Evolutionary conservation across 495 filamentous ascomycete genomes (phyloP), one percentile per base, ranked within the genome.

Genomic region (Penicillium roqueforti): DNA sequence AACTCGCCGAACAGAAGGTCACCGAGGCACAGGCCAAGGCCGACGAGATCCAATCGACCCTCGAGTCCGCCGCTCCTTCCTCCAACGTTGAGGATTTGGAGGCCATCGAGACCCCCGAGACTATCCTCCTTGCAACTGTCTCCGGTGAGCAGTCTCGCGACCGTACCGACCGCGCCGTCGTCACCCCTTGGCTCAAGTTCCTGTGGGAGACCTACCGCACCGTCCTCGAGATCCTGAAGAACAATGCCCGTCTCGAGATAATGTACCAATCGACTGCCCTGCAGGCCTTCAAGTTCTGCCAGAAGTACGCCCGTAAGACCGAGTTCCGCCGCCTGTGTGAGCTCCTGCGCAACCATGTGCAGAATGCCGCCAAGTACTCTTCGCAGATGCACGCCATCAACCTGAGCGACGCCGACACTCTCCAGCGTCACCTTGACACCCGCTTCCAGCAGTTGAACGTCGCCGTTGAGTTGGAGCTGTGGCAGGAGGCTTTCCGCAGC

Each of bases 201-300:
- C 80, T 98, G 53, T 98, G 93, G 93, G 95, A 98, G 76, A 96
- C 93, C n/a, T 98, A 98, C 75, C 90, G 93, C 34, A 98, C 93
- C 48, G 93, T 98, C 34, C 81, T 98, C 60, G 93, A 98, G 63
- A 97, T 98, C 66, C 80, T 98, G 59, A 89, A 96, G 76, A 98
- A 98, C 80, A 98, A 98, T 80, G 95, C 93, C 32, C 87, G 93
- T 34, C 79, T 98, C 34, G 93, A 98, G 78, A 82, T 95, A 34
- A 95, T 97, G 80, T 98, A 98, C 75, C 93, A 98, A 81, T 88
- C 86, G 68, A 97, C 95, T 43, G 95, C 93, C 53, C 87, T 95
- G 67, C 95, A 97, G 72, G 93, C 93, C 16, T 97, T 98, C 78
- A 87, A 93, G 70, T 98, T 98, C 80, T 98, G 93, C 73, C 84